Evolutionary conservation across 1,284 basidiomycete species (phyloP), one percentile per base, ranked within the genome.

Genomic region (Athelia psychrophila): DNA sequence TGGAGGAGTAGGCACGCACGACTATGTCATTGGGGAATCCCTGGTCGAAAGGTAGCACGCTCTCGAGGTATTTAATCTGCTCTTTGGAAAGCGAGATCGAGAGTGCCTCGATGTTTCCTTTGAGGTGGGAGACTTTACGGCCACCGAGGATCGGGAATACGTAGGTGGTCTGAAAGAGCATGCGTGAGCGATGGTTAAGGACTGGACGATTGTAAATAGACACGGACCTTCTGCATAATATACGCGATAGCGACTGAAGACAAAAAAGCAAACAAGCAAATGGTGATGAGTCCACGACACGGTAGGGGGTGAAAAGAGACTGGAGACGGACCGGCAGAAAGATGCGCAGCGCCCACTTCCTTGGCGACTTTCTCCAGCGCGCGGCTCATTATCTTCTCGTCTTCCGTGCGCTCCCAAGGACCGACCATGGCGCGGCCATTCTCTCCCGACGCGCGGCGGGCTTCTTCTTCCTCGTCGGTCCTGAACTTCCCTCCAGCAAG

Each of bases 401-500:
- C 49, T 19, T 69, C 63, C 10, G 45, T 65, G 23, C 67, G 63
- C 54, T 61, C 62, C 68, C 70, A 72, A 9, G 54, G 30, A 4
- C 22, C 47, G 19, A n/a, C 25, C 16, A 51, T 13, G 2, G 33
- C 19, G 44, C 8, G 52, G 19, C 45, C 15, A 6, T n/a, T n/a
- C 30, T 67, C 67, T 5, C 64, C 68, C 0, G 61, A 57, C 24
- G 63, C 47, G 2, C 52, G 50, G 35, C 60, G 57, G 1, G 54
- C 57, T 5, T 63, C 51, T 35, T 73, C 71, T 55, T 73, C 69
- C 22, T 58, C 65, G 45, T 71, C 66, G 1, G 63, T 64, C 20
- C 66, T 62, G 32, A 79, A 60, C 18, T 65, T 66, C 1, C 72
- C 71, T 2, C 63, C 59, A 0, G 61, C 74, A 1, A 80, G 57